These are phyloP conservation scores for Aspergillus indologenus DNA, from an alignment of 495 filamentous ascomycete genomes.

Conservation along the genomic window DNA sequence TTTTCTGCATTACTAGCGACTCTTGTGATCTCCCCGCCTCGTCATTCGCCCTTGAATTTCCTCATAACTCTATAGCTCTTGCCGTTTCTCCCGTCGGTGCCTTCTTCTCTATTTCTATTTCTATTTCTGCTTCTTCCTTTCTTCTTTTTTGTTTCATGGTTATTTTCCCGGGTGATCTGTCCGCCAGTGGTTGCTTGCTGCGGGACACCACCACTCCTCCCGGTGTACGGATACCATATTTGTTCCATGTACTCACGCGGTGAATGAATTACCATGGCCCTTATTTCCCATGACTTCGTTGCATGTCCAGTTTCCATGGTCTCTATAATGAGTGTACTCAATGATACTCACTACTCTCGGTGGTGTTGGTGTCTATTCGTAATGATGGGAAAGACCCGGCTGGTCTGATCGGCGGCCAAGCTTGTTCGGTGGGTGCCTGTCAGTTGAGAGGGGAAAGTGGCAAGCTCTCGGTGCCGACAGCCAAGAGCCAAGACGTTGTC, in stretches of 20 bases:
- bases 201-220: background rate
- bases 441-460: background rate
- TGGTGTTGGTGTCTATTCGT: background rate
- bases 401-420: background rate
- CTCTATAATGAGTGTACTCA: background rate
- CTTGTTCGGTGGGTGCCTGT: background rate
- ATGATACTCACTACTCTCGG: background rate
- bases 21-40: constrained; percentile 1
- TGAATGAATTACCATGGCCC: background rate
- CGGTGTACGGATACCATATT: background rate
- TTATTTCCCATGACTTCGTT: background rate
- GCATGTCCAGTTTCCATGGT: background rate
- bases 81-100: constrained; percentile 7
- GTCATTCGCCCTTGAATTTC: constrained; percentile 13
- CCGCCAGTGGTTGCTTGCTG: background rate
- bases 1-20: constrained; percentile 42
- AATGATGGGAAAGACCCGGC: background rate
- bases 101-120: constrained; percentile 1
- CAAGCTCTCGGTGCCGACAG: background rate
- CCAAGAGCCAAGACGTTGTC: background rate
- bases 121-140: constrained; percentile 1
- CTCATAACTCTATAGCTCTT: background rate
- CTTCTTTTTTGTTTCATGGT: constrained; percentile 3
- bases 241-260: background rate
- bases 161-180: background rate